Evolutionary conservation across 148 eudicot genomes (phyloP), one percentile per base, ranked within the genome.

Genomic region (Rhododendron williamsianum): DNA sequence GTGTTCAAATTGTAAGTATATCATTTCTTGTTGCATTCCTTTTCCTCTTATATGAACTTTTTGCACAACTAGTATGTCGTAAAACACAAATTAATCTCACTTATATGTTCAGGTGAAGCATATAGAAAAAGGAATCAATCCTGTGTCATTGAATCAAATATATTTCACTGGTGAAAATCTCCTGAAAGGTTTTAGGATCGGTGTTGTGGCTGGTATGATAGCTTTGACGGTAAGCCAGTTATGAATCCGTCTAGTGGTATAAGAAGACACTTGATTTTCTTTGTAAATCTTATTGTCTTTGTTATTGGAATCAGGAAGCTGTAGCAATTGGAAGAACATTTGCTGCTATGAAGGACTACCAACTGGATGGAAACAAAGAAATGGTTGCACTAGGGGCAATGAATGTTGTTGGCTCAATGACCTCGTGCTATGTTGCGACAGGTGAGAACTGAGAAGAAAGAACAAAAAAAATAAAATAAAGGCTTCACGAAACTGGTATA

Each of bases 381-480:
- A 94, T 94, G 96, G 93, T 94, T 21, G 95, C 96, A 18, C 81
- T 93, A 56, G 96, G 96, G 78, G 41, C 89, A 6, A 92, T 93
- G 96, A 93, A 93, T 78, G 87, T 93, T 21, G 89, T 91, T 63
- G 96, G 96, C 78, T 93, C 96, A 30, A 90, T 93, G 92, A 93
- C 94, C 51, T 93, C 96, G 30, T 93, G 96, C 84, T 93, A 93
- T 88, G 93, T 92, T 21, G 92, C 96, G 11, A 93, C 96, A 84
- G 96, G 96, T 93, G 81, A 45, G 76, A 60, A 45, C 92, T 92
- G 81, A 46, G 76, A 60, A 52, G 19, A 21, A 38, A 23, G 27
- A 27, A 71, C 41, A 6, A 25, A 83, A 11, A 49, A n/a, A 9
- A 49, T 27, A n/a, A 12, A 6, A 25, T 0, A 49, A 15, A 12